A percentile compares a stretch with the other conserved stretches of the same genome.
phyloP scores from a whole-genome alignment of 352 stramenopile genomes.

The Aphanomyces invadans region DNA sequence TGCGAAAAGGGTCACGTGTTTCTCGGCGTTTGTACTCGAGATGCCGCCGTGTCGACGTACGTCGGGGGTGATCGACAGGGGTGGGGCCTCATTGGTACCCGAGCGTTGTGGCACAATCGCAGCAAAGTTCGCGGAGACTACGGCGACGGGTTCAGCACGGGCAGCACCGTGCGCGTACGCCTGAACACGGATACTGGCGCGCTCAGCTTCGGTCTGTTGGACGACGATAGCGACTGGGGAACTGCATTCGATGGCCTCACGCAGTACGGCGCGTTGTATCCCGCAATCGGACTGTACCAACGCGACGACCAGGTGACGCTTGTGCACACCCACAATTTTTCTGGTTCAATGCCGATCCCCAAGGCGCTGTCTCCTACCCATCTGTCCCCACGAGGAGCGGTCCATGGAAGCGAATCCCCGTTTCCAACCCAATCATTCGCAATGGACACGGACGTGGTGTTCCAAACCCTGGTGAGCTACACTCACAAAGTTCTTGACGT shows the following conservation, averaged over 20 bases:
- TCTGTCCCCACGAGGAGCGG: too few relatives aligned
- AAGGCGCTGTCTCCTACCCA: too few relatives aligned
- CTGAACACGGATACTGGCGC: constrained; percentile 83
- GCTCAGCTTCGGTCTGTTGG: constrained; percentile 67
- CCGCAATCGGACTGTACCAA: constrained; percentile 83
- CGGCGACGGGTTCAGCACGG: constrained; percentile 80
- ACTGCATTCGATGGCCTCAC: constrained; percentile 84
- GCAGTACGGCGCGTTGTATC: constrained; percentile 82
- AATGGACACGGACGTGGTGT: constrained; percentile 17
- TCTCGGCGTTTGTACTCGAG: constrained; percentile 75
- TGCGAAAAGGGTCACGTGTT: constrained; percentile 89
- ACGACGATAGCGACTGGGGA: constrained; percentile 79
- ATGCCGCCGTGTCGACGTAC: constrained; percentile 82
- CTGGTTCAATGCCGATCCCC: too few relatives aligned
- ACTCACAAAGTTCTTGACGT: background rate
- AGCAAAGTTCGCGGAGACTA: constrained; percentile 86
- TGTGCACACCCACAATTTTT: too few relatives aligned
- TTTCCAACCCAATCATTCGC: too few relatives aligned
- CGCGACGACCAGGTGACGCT: constrained; percentile 85
- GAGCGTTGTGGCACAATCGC: constrained; percentile 82
- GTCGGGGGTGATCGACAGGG: constrained; percentile 83
- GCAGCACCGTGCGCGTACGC: constrained; percentile 68
- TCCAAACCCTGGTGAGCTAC: constrained; percentile 13
- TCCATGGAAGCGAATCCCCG: background rate
- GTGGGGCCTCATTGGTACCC: constrained; percentile 83